Evolutionary conservation across 352 stramenopile genomes (phyloP), one percentile per base, ranked within the genome.

Genomic region (Phytophthora litchii): DNA sequence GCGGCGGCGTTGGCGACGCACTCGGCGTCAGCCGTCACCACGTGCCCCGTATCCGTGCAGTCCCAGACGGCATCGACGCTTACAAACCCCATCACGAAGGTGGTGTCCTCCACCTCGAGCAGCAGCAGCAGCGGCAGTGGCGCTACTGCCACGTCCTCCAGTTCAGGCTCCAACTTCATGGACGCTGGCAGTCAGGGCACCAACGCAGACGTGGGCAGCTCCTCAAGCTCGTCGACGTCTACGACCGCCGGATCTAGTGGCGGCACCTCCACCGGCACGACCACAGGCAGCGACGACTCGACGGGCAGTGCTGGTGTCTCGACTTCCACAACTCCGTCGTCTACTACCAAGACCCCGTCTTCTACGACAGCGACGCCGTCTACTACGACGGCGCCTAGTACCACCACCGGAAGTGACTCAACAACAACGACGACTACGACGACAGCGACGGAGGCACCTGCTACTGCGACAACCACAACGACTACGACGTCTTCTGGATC

Each of bases 1-100:
- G 58, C 64, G 11, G 55, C 68, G 45, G 64, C 78, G 14, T 50
- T 71, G 32, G 54, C 58, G 34, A 51, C 52, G 25, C 54, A 69
- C 41, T 47, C 61, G 53, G 38, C 63, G 27, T 57, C 54, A 32
- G 69, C 69, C 10, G 46, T 51, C 21, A 73, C 78, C 21, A 88
- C 74, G 52, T 92, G 83, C 51, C 75, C 76, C 42, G 78, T 92
- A 41, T 78, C 76, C 38, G 43, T 90, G 27, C 83, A 92, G 56
- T 78, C 76, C 20, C 25, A 59, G 29, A 73, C 84, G 13, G 65
- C 70, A 42, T 92, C 83, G 20, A 90, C 83, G 49, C 77, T 92
- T 17, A 64, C 63, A 25, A 67, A 81, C 46, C 82, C 79, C 51
- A 82, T 85, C 35, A 83, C 69, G 9, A 73, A 80, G 42, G 36